A percentile compares a stretch with the other conserved stretches of the same genome.
These are phyloP conservation scores for Botrytis porri DNA, from an alignment of 2,329 filamentous ascomycete species.

Conservation along the genomic window DNA sequence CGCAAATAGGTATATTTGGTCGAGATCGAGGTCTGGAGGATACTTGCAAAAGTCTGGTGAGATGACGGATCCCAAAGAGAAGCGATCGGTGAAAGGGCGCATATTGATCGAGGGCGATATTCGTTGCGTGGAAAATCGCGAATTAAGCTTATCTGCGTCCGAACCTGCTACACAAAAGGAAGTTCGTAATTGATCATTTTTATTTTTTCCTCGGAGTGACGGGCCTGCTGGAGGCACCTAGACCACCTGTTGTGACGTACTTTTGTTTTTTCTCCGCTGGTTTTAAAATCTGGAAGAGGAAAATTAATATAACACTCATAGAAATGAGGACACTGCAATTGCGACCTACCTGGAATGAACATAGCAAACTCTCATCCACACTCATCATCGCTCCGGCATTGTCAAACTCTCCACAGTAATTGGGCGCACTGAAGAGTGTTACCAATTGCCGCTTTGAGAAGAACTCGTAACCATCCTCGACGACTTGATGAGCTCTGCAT, in stretches of 20 bases:
- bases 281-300: slow-evolving; percentile 78
- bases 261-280: slow-evolving; percentile 99
- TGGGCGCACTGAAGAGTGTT: slow-evolving; percentile 95
- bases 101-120: slow-evolving; percentile 27
- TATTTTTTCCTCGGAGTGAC: slow-evolving; percentile 69
- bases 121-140: slow-evolving; percentile 33
- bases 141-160: slow-evolving; percentile 73
- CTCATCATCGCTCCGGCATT: slow-evolving; percentile 99
- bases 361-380: slow-evolving; percentile 95
- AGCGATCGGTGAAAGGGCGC: slow-evolving; percentile 26
- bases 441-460: slow-evolving; percentile 98
- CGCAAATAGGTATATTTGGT: slow-evolving; percentile 36
- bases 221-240: slow-evolving; percentile 59
- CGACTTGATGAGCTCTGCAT: slow-evolving; percentile 96
- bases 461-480: slow-evolving; percentile 99
- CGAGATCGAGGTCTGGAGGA: slow-evolving; percentile 28
- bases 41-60: slow-evolving; percentile 26
- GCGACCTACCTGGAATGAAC: slow-evolving; percentile 84
- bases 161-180: slow-evolving; percentile 80
- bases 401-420: slow-evolving; percentile 99
- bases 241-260: slow-evolving; percentile 79
- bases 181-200: slow-evolving; percentile 67
- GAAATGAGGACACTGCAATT: background rate
- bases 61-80: slow-evolving; percentile 23
- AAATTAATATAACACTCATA: slow-evolving; percentile 22